These are phyloP conservation scores for Ephemerocybe angulata DNA, from an alignment of 768 basidiomycete species.

Conservation along the genomic window DNA sequence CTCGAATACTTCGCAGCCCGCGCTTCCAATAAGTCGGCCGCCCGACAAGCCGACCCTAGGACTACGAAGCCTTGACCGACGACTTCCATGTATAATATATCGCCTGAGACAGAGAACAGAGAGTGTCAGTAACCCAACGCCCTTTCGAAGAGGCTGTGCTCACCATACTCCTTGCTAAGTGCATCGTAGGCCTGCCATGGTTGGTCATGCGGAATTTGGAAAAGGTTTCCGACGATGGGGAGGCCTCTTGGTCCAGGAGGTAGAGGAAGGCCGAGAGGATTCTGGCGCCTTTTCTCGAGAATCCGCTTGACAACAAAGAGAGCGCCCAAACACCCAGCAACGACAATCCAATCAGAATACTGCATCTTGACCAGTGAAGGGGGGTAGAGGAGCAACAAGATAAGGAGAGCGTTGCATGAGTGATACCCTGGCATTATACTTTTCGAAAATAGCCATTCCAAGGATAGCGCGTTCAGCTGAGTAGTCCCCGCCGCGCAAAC, in stretches of 20 bases:
- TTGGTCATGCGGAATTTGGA: conserved; percentile 16
- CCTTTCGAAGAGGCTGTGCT: too few species aligned
- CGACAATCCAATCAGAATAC: neutral
- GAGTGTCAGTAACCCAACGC: too few species aligned
- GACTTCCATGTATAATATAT: conserved; percentile 8
- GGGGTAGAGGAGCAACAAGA: too few species aligned
- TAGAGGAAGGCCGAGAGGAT: conserved; percentile 10
- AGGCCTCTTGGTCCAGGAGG: conserved; percentile 20
- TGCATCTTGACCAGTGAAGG: too few species aligned
- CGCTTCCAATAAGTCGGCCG: conserved; percentile 16
- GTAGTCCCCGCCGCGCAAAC: too few species aligned
- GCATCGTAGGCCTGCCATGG: conserved; percentile 20
- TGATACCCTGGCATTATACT: too few species aligned
- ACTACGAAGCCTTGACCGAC: conserved; percentile 12
- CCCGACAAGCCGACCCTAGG: conserved; percentile 7
- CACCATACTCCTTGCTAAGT: conserved; percentile 20
- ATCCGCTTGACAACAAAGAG: neutral
- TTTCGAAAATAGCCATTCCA: too few species aligned
- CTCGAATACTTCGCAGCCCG: conserved; percentile 19
- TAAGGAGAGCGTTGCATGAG: too few species aligned
- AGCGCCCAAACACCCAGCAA: neutral
- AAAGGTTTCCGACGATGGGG: conserved; percentile 19
- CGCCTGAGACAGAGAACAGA: neutral
- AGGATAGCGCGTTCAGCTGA: too few species aligned
- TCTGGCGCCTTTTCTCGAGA: neutral